Evolutionary conservation across 495 filamentous ascomycete genomes (phyloP), one percentile per base, ranked within the genome.

Genomic region (Neurospora discreta): DNA sequence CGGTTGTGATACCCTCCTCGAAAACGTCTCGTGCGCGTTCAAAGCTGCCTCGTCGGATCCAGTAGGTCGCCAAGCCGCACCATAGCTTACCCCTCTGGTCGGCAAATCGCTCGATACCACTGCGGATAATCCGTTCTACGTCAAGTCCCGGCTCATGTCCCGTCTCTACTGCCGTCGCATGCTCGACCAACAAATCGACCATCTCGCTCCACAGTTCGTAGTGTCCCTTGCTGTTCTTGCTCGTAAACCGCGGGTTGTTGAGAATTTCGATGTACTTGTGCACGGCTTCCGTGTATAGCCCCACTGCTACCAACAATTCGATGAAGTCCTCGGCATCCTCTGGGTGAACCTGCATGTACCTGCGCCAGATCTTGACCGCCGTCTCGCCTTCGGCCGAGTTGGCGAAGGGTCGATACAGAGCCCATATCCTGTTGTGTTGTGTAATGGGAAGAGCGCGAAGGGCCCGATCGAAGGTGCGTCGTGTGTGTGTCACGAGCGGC

Each of bases 131-230:
- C 68, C 89, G 88, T 77, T 99, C 95, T 42, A 98, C 95, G 75
- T 97, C 91, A 73, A 98, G 93, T 46, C 92, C 92, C 30, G 87
- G 85, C 74, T 91, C 89, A 69, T 90, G 89, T 2, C 90, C 90
- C 2, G 92, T 93, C 74, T 95, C 88, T 69, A 99, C 90, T 44
- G 95, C 86, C 75, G 90, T 91, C 33, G 95, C 96, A 76, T 95
- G 93, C 30, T 90, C 91, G 39, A 99, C 95, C n/a, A 98, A 81
- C 73, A 98, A 78, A 75, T 98, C 95, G n/a, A 97, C 91, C 92
- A 98, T 95, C 80, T 98, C 96, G 69, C 91, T 95, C 96, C 96
- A 98, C 52, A 98, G 84, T 80, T 98, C 93, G 78, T 98, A 98
- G 74, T 94, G 92, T 18, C 96, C 94, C 80, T 97, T 98, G 40